These are phyloP conservation scores for Blastocystis hominis DNA, from an alignment of 352 stramenopile genomes.

Conservation along the genomic window DNA sequence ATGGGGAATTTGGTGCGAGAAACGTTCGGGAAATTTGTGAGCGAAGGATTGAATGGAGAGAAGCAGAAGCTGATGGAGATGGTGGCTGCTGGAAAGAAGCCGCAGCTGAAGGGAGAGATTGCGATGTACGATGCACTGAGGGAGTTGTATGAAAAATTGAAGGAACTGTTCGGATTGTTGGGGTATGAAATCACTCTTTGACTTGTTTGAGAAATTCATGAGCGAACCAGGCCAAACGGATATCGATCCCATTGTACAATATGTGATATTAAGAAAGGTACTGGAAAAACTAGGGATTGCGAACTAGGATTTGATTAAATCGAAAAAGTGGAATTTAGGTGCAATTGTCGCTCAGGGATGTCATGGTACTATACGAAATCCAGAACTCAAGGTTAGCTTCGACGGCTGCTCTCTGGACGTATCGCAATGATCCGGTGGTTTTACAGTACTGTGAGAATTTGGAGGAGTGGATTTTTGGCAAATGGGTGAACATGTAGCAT, in stretches of 20 bases:
- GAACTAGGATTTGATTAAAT: slow-evolving; percentile 11
- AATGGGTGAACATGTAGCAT: background rate
- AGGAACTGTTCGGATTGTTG: background rate
- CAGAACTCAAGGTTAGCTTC: background rate
- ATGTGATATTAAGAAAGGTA: slow-evolving; percentile 48
- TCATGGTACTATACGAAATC: background rate
- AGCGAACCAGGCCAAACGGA: background rate
- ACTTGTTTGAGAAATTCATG: background rate
- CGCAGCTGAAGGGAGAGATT: background rate
- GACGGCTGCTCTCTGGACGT: slow-evolving; percentile 35
- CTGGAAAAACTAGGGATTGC: background rate
- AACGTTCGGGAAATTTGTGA: background rate
- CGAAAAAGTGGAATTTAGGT: slow-evolving; percentile 44
- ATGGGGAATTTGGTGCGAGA: background rate
- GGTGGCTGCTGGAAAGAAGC: background rate
- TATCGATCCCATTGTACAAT: slow-evolving; percentile 40
- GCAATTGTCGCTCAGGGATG: slow-evolving; percentile 57
- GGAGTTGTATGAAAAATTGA: background rate
- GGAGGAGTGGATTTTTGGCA: background rate
- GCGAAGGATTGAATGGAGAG: background rate
- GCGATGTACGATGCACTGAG: background rate
- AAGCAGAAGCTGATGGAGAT: background rate
- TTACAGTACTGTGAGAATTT: slow-evolving; percentile 11
- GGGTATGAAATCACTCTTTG: background rate
- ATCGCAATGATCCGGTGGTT: background rate